Base-by-base conservation (phyloP, 2,329 filamentous ascomycete genomes). In the Nigrospora oryzae region DNA sequence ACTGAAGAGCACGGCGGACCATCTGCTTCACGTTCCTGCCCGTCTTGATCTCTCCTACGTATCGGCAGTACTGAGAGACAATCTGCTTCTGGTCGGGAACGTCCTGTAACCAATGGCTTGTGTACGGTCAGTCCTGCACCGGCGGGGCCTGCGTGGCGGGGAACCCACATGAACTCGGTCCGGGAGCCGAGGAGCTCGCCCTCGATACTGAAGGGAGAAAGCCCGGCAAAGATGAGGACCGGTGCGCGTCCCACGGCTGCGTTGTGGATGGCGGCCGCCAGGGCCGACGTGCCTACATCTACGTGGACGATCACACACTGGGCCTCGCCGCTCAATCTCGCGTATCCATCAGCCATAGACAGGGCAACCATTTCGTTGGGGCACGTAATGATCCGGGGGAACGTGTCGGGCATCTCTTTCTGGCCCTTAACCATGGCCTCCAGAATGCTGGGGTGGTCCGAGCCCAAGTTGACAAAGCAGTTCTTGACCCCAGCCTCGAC, bases 81-180 rank as follows among this genome's bases (percentile, higher is more conserved):
- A 89, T 87, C 53, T 79, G 74, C 57, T 84, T 84, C 61, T 89
- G 84, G 53, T 89, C 84, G 0, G 80, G 84, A 3, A 86, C 80
- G 61, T 89, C 84, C 56, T 89, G 84, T 30, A 88, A 83, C 83
- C 83, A 89, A 56, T 89, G 84, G n/a, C n/a, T n/a, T n/a, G n/a
- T n/a, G n/a, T n/a, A n/a, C n/a, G n/a, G n/a, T n/a, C n/a, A n/a
- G n/a, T n/a, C n/a, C n/a, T n/a, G n/a, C n/a, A n/a, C n/a, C n/a
- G n/a, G n/a, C n/a, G n/a, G n/a, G n/a, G n/a, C n/a, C n/a, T n/a
- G n/a, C n/a, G n/a, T n/a, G n/a, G n/a, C n/a, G n/a, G n/a, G n/a
- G n/a, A n/a, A n/a, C n/a, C n/a, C n/a, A n/a, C 53, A 87, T 87
- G 55, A 86, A 88, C 60, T 89, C 84, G 0, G 84, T 87, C 46